Evolutionary conservation across 768 basidiomycete genomes (phyloP).

Genomic region (Boletus rubroflammeus): DNA sequence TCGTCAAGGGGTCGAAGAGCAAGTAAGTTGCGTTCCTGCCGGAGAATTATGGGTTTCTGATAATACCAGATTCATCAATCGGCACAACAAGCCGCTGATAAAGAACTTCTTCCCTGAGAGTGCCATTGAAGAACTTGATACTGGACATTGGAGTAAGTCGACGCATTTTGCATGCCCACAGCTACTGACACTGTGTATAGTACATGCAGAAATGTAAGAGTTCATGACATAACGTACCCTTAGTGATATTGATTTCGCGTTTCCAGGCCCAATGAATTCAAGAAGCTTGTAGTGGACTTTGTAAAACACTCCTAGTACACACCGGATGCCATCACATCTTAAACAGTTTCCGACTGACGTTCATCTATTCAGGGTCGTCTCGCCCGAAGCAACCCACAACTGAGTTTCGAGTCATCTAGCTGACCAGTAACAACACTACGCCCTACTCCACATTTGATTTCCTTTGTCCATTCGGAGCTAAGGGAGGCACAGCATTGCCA

Average conservation of each 20-base stretch:
- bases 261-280: conserved; percentile 55
- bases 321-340: not conserved
- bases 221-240: not conserved
- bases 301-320: conserved; percentile 16
- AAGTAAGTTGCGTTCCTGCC: conserved; percentile 39
- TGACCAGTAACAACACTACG: not conserved
- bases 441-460: not conserved
- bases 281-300: conserved; percentile 34
- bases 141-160: conserved; percentile 83
- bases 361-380: not conserved
- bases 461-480: not conserved
- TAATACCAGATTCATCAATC: conserved; percentile 63
- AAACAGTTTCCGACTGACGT: not conserved
- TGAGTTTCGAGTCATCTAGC: not conserved
- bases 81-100: conserved; percentile 58
- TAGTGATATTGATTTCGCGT: not conserved
- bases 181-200: conserved; percentile 34
- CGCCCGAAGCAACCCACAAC: not conserved
- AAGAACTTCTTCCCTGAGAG: conserved; percentile 72
- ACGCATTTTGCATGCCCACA: not conserved
- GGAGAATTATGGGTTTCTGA: conserved; percentile 2
- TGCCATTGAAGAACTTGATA: conserved; percentile 58
- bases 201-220: conserved; percentile 72
- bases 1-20: conserved; percentile 79
- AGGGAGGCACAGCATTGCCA: not conserved